Evolutionary conservation across 176 grass and related monocot genomes (phyloP), one percentile per base, ranked within the genome.

Genomic region (Carex myosuroides): DNA sequence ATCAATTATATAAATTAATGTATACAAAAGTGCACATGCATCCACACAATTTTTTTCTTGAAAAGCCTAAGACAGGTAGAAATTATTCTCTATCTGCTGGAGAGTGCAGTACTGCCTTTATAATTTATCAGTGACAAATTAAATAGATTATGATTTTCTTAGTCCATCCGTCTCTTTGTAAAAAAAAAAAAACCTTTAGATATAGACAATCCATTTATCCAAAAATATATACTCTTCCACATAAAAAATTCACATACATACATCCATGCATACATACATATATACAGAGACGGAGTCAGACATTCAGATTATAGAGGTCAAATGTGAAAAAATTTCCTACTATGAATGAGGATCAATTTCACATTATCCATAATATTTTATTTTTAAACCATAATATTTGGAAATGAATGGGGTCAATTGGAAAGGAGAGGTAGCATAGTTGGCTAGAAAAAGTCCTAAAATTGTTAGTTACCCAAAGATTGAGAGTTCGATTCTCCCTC

Each of bases 111-210:
- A 75, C 46, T 53, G 71, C 71, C 8, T 9, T 48, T 9, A 6
- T 75, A 53, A 66, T 74, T 13, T 53, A 2, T 75, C 21, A 5
- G 21, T 75, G 71, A 30, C 71, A 50, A 61, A 61, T 48, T 48
- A 48, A 48, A 74, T 21, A 74, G 42, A 26, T 71, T 21, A 75
- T 52, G 71, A 54, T 75, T 10, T 75, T 46, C 53, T 75, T 75
- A 75, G 29, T 75, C 21, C 12, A 75, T 75, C 21, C 46, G 20
- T 75, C 12, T 12, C 44, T 53, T 75, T 46, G 29, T 52, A n/a
- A n/a, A 55, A 76, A 54, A 46, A 76, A 5, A 39, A 39, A 39
- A 39, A 39, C 37, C 0, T 39, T 39, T 6, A 39, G 4, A 39
- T 26, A 26, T 26, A 26, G 26, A 26, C 26, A 10, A 75, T 2